Evolutionary conservation across 345 rosid genomes (phyloP).

Genomic region (Bruguiera parviflora): DNA sequence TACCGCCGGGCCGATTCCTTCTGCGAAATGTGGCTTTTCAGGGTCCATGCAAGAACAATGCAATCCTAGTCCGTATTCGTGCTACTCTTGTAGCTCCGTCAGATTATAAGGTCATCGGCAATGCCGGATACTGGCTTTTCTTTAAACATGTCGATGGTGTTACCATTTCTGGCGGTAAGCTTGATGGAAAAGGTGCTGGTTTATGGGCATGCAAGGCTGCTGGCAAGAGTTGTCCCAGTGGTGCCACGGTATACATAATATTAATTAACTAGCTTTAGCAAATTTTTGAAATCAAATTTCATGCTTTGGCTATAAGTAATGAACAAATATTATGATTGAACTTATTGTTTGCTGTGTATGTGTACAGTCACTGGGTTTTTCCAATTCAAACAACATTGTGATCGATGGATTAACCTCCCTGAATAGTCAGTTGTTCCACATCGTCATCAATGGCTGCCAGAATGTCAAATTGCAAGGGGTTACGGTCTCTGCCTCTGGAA

Average conservation of each 20-base stretch:
- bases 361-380: slow-evolving; percentile 21
- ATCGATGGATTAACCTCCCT: slow-evolving; percentile 17
- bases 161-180: slow-evolving; percentile 44
- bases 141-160: slow-evolving; percentile 43
- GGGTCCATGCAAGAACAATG: slow-evolving; percentile 45
- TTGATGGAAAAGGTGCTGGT: slow-evolving; percentile 54
- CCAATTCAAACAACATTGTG: slow-evolving; percentile 18
- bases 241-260: slow-evolving; percentile 46
- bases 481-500: slow-evolving; percentile 9
- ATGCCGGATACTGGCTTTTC: slow-evolving; percentile 39
- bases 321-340: no score
- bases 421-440: slow-evolving; percentile 28
- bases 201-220: slow-evolving; percentile 56
- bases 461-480: slow-evolving; percentile 12
- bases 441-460: slow-evolving; percentile 20
- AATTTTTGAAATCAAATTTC: neutral
- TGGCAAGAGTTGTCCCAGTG: slow-evolving; percentile 39
- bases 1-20: slow-evolving; percentile 1
- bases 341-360: no score
- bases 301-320: neutral
- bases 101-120: slow-evolving; percentile 40
- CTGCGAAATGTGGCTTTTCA: slow-evolving; percentile 2
- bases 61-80: slow-evolving; percentile 37
- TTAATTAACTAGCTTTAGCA: neutral
- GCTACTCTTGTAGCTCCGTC: slow-evolving; percentile 50